These are phyloP conservation scores for Geotrichum candidum DNA, from an alignment of 1,139 yeast species.

Conservation along the genomic window DNA sequence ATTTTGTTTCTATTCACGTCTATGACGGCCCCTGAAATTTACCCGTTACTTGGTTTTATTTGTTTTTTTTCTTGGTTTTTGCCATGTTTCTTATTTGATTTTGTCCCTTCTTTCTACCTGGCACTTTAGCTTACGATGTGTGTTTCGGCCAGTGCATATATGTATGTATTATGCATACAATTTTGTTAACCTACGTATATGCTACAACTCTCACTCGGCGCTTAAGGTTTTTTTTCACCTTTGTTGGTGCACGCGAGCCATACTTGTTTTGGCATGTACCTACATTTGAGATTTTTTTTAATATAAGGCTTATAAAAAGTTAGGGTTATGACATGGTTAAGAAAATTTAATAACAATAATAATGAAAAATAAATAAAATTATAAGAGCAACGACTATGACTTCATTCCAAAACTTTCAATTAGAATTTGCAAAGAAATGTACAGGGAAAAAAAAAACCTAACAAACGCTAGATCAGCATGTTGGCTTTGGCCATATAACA, in stretches of 20 bases:
- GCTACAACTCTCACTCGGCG: not conserved
- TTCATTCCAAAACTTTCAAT: too few relatives aligned
- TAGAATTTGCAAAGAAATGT: too few relatives aligned
- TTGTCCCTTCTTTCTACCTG: not conserved
- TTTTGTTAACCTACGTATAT: not conserved
- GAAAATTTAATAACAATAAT: not conserved
- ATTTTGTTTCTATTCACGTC: not conserved
- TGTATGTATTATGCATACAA: not conserved
- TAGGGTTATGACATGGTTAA: not conserved
- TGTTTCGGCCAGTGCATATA: not conserved
- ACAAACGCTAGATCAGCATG: too few relatives aligned
- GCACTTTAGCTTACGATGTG: not conserved
- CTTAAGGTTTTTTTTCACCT: not conserved
- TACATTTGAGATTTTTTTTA: not conserved
- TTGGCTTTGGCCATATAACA: too few relatives aligned
- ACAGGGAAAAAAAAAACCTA: too few relatives aligned
- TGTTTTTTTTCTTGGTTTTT: not conserved
- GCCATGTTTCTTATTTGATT: not conserved
- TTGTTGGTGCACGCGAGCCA: not conserved
- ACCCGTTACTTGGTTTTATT: not conserved
- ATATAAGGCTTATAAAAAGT: not conserved
- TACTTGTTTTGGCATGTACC: not conserved
- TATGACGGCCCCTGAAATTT: not conserved
- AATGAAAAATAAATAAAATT: too few relatives aligned
- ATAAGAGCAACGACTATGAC: too few relatives aligned